Conservation (phyloP, 1,139 yeast species). For the Zygosaccharomyces sapae region DNA sequence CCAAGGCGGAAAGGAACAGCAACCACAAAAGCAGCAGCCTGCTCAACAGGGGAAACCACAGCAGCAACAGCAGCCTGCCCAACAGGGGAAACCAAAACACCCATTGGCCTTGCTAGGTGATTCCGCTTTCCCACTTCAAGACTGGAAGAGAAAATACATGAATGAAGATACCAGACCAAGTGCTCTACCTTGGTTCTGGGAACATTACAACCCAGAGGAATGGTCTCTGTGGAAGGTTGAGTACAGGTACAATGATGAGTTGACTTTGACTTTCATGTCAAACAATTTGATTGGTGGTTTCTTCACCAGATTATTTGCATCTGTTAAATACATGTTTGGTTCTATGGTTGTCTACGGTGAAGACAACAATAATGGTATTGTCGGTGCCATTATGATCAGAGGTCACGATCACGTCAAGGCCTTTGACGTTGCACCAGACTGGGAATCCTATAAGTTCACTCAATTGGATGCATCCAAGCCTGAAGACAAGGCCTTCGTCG, state of each 20-base stretch:
- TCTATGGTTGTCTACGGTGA: constrained; percentile 93
- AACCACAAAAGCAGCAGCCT: constrained; percentile 36
- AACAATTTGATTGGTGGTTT: constrained; percentile 98
- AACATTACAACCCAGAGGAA: constrained; percentile 85
- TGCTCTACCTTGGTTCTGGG: constrained; percentile 99
- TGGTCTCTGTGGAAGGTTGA: constrained; percentile 95
- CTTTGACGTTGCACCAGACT: constrained; percentile 98
- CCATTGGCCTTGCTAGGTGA: constrained; percentile 82
- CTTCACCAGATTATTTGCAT: constrained; percentile 91
- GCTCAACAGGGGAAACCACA: constrained; percentile 14
- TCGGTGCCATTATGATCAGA: constrained; percentile 92
- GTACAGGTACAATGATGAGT: constrained; percentile 97
- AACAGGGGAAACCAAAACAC: constrained; percentile 68
- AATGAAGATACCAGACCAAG: constrained; percentile 94
- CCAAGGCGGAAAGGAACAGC: constrained; percentile 62
- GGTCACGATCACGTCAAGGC: constrained; percentile 93
- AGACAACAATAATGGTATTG: constrained; percentile 96
- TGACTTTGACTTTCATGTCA: constrained; percentile 96
- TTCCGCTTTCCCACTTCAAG: constrained; percentile 69
- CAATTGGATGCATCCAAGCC: constrained; percentile 59
- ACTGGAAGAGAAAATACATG: constrained; percentile 96
- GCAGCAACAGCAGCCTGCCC: constrained; percentile 37
- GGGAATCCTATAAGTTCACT: constrained; percentile 75
- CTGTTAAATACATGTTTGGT: constrained; percentile 94
- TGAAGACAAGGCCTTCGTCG: constrained; percentile 61